phyloP scores from a whole-genome alignment of 208 protist species.

The Leishmania turanica region DNA sequence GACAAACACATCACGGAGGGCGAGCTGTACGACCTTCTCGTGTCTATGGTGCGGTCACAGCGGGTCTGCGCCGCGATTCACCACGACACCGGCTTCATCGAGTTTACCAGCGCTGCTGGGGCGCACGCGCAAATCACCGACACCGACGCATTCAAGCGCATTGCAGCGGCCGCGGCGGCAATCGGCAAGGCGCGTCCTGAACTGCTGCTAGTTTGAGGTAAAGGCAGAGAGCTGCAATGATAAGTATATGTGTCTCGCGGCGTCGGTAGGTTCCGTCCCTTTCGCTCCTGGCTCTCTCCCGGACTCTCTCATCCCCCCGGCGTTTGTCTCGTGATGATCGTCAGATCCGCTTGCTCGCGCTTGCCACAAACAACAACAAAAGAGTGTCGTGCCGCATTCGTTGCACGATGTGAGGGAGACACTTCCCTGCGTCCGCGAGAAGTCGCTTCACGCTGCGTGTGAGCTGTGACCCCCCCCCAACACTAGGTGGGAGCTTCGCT shows the following conservation, averaged over 20 bases:
- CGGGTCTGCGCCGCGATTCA: constrained; percentile 22
- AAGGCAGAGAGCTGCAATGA: neutral
- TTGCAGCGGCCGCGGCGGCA: constrained; percentile 8
- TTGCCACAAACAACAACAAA: neutral
- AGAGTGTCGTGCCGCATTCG: no score
- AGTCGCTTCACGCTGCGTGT: neutral
- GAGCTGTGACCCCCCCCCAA: neutral
- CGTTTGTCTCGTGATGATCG: neutral
- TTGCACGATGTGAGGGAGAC: neutral
- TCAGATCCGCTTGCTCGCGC: neutral
- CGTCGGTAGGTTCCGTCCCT: no score
- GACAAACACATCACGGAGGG: constrained; percentile 19
- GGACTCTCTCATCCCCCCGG: neutral
- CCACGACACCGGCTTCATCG: constrained; percentile 32
- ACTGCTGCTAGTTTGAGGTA: constrained; percentile 3
- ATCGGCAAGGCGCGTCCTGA: constrained; percentile 9
- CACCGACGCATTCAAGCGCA: constrained; percentile 17
- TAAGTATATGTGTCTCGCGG: neutral
- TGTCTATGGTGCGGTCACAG: constrained; percentile 23
- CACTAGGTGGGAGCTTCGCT: neutral
- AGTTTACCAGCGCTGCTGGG: constrained; percentile 6
- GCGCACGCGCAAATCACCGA: constrained; percentile 9
- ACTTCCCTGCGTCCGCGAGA: neutral
- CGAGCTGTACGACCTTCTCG: constrained; percentile 29
- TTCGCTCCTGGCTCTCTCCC: neutral